Conservation (phyloP, 2,329 filamentous ascomycete species). For the Akanthomyces uredinophilus region DNA sequence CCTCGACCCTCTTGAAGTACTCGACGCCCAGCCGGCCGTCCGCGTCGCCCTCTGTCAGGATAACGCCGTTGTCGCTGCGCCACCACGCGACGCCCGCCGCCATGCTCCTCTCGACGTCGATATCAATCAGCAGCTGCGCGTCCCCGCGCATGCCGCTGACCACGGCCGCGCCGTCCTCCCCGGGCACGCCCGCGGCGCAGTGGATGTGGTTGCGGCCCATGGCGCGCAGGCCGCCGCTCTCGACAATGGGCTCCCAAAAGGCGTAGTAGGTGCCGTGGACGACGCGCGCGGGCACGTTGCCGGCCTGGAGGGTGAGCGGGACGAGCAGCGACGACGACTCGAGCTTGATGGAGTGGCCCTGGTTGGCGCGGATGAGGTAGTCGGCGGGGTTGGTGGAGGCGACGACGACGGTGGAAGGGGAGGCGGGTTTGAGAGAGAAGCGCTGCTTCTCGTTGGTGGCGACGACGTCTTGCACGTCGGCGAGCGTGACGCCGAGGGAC, state of each 20-base stretch:
- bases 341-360: conserved; percentile 81
- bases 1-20: conserved; percentile 69
- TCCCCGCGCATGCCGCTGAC: conserved; percentile 76
- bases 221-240: conserved; percentile 68
- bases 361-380: conserved; percentile 90
- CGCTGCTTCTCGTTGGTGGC: conserved; percentile 81
- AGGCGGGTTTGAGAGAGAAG: conserved; percentile 62
- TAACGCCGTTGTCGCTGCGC: conserved; percentile 71
- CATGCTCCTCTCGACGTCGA: conserved; percentile 66
- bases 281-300: conserved; percentile 59
- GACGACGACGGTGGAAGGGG: conserved; percentile 22
- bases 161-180: conserved; percentile 39
- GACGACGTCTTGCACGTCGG: conserved; percentile 67
- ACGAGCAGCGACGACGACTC: conserved; percentile 67
- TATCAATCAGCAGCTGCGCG: conserved; percentile 71
- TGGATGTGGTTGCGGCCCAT: conserved; percentile 91
- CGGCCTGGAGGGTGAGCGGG: conserved; percentile 56
- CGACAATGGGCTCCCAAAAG: conserved; percentile 70
- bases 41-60: conserved; percentile 57
- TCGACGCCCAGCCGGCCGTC: conserved; percentile 58
- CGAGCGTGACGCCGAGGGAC: conserved; percentile 66
- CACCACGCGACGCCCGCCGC: conserved; percentile 65
- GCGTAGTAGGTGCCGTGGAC: conserved; percentile 87
- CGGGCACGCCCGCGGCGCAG: conserved; percentile 71
- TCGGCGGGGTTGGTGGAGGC: conserved; percentile 46